phyloP scores from a whole-genome alignment of 1,284 basidiomycete genomes.

The Fomitopsis pinicola region DNA sequence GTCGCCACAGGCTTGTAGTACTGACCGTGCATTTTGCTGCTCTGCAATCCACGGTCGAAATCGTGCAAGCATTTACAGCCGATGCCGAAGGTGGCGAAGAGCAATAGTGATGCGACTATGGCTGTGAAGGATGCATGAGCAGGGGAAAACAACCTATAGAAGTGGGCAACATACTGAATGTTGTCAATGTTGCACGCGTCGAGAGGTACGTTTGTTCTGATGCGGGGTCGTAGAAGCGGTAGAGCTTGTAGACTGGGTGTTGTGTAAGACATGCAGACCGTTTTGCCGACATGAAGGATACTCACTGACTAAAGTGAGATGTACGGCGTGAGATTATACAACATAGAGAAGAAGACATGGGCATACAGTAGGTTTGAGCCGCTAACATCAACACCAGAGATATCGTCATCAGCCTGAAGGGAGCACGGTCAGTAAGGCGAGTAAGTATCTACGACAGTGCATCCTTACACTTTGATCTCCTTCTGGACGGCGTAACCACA shows the following conservation, averaged over 20 bases:
- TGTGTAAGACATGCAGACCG: background rate
- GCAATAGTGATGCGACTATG: constrained; percentile 66
- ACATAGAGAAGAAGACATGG: constrained; percentile 20
- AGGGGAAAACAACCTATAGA: background rate
- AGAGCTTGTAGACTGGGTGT: constrained; percentile 68
- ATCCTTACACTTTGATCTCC: constrained; percentile 71
- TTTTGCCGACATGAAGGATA: constrained; percentile 2
- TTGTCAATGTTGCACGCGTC: constrained; percentile 71
- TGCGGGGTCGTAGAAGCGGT: constrained; percentile 66
- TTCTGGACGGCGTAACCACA: constrained; percentile 69
- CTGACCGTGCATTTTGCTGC: constrained; percentile 73
- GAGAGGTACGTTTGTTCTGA: constrained; percentile 54
- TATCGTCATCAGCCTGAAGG: constrained; percentile 58
- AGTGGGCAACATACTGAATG: constrained; percentile 60
- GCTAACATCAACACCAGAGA: constrained; percentile 73
- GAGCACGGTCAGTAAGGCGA: background rate
- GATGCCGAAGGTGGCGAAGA: constrained; percentile 67
- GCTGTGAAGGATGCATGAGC: constrained; percentile 36
- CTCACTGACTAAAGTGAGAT: constrained; percentile 46
- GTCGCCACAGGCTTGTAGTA: constrained; percentile 32
- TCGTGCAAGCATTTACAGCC: constrained; percentile 76
- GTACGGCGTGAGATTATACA: constrained; percentile 9
- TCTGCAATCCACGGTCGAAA: constrained; percentile 69
- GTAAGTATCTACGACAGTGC: background rate
- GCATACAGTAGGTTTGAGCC: constrained; percentile 67